A percentile compares a stretch with the other conserved stretches of the same genome.
These are phyloP conservation scores for Phragmites australis DNA, from an alignment of 176 grass and related monocot genomes.

Conservation along the genomic window DNA sequence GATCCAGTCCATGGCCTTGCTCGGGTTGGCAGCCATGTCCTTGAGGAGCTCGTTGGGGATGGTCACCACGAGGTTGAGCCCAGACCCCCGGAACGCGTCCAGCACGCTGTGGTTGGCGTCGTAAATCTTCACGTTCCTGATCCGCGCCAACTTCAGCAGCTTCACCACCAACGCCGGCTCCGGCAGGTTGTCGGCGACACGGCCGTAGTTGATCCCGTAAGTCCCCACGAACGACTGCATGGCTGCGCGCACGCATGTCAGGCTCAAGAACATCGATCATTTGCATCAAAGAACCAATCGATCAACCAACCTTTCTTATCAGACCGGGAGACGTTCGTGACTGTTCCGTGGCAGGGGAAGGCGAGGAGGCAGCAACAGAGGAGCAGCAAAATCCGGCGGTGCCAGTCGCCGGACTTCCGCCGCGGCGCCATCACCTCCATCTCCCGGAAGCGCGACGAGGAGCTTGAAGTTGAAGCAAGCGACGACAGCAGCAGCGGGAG, in stretches of 20 bases:
- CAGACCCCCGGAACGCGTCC: constrained; percentile 51
- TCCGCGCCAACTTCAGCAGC: constrained; percentile 50
- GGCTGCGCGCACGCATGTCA: background rate
- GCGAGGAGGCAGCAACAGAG: constrained; percentile 28
- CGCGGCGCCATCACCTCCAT: constrained; percentile 20
- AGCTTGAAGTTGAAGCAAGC: background rate
- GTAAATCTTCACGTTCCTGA: constrained; percentile 71
- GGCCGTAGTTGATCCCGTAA: constrained; percentile 79
- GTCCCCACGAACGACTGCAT: constrained; percentile 50
- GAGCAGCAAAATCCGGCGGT: constrained; percentile 28
- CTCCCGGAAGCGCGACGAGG: background rate
- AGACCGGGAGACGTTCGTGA: constrained; percentile 7
- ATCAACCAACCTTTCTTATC: background rate
- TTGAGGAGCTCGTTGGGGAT: constrained; percentile 57
- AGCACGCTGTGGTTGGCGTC: constrained; percentile 58
- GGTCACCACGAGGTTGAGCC: constrained; percentile 68
- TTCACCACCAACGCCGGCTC: constrained; percentile 46
- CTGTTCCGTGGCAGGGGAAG: constrained; percentile 22
- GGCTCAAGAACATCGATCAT: background rate
- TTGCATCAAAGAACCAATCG: background rate
- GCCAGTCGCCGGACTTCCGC: background rate
- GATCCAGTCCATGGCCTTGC: constrained; percentile 69
- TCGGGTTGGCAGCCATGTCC: constrained; percentile 49
- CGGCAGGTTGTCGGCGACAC: constrained; percentile 70
- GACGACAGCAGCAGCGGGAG: background rate